Base-by-base conservation (phyloP, 1,284 basidiomycete species). In the Papiliotrema flavescens region DNA sequence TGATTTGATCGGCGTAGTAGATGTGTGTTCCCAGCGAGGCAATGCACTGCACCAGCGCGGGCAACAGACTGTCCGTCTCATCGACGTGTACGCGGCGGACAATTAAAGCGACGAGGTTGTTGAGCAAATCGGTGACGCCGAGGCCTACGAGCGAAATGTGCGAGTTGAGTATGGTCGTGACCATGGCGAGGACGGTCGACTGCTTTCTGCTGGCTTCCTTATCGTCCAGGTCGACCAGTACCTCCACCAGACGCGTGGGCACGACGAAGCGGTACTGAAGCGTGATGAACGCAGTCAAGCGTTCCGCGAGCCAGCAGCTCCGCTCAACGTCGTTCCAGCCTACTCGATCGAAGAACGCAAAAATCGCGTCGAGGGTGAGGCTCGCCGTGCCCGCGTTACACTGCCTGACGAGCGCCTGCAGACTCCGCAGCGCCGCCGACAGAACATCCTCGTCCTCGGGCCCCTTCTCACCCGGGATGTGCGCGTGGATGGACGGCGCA, bases 1-100 rank as follows among this genome's bases (percentile, higher is more conserved):
- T 90, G 59, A 95, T 90, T 77, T 98, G 95, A 71, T 97, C 95
- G 45, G 90, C 88, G 71, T 98, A 97, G 79, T 96, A 95, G 53
- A 95, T 85, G 71, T 96, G 91, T 7, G 87, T 85, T 19, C 72
- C 73, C 19, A 98, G 80, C 0, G 90, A 88, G 5, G 89, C 81
- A 53, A 96, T 87, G 67, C 89, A 89, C 54, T 85, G 81, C 8
- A 95, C 87, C 39, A 95, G 76, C 2, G 82, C 77, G 0, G 85
- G 81, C 8, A 96, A 77, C 9, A 92, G 78, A 3, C 79, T 63
- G 64, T 96, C 91, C n/a, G 82, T 76, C 0, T 82, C 75, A 59
- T 85, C 80, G 43, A 85, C 76, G 2, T 84, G 80, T 26, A 87
- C 80, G 52, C 89, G 82, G 47, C 89, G 86, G 45, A 92, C 78